phyloP scores from a whole-genome alignment of 495 filamentous ascomycete genomes.

The Choiromyces venosus region DNA sequence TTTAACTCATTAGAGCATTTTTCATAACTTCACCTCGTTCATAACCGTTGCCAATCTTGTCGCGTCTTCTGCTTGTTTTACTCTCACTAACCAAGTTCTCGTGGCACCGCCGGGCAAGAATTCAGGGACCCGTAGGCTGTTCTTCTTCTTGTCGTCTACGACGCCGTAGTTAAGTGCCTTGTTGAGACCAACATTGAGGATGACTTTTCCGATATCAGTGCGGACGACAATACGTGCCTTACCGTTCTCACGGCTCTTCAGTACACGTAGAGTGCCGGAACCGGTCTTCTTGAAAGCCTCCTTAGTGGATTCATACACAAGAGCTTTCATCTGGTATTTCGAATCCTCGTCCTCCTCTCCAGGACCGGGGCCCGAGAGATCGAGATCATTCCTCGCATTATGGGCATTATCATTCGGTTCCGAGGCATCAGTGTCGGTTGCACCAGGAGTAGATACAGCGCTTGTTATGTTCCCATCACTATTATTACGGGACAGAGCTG shows the following conservation, averaged over 20 bases:
- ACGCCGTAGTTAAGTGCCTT: conserved; percentile 24
- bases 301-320: conserved; percentile 31
- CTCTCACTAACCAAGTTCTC: conserved; percentile 26
- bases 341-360: conserved; percentile 40
- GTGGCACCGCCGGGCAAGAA: conserved; percentile 21
- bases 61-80: conserved; percentile 30
- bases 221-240: conserved; percentile 36
- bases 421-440: conserved; percentile 11
- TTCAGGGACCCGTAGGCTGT: conserved; percentile 25
- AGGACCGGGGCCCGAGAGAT: conserved; percentile 32
- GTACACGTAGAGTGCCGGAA: conserved; percentile 29
- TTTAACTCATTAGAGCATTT: background rate
- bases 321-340: conserved; percentile 25
- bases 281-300: conserved; percentile 26
- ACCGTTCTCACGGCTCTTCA: conserved; percentile 38
- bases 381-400: conserved; percentile 32
- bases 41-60: conserved; percentile 19
- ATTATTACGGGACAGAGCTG: conserved; percentile 6
- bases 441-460: conserved; percentile 9
- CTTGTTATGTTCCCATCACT: background rate
- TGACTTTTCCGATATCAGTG: conserved; percentile 35
- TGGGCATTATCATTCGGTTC: conserved; percentile 33
- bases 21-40: conserved; percentile 21
- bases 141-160: conserved; percentile 9
- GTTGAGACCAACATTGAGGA: conserved; percentile 33